phyloP scores from a whole-genome alignment of 805 yeast genomes.

The Kluyveromyces dobzhanskii region DNA sequence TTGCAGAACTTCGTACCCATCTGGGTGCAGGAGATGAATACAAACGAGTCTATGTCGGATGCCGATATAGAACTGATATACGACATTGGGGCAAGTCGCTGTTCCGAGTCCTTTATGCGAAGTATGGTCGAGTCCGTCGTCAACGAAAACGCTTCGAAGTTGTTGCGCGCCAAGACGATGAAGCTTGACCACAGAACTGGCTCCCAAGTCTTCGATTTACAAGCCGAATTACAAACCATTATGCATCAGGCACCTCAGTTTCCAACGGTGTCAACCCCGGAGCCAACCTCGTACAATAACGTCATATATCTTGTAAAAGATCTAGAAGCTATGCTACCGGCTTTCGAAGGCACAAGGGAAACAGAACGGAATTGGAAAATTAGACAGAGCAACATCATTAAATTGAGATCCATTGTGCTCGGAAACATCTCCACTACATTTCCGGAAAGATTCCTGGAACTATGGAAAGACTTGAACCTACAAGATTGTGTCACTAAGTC shows the following conservation, averaged over 20 bases:
- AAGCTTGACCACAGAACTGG: neutral
- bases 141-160: neutral
- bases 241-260: slow-evolving; percentile 3
- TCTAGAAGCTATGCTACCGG: slow-evolving; percentile 20
- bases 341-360: slow-evolving; percentile 61
- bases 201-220: slow-evolving; percentile 7
- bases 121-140: slow-evolving; percentile 3
- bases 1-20: slow-evolving; percentile 27
- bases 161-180: neutral
- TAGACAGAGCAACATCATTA: slow-evolving; percentile 56
- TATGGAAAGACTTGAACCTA: slow-evolving; percentile 32
- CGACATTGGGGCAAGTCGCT: slow-evolving; percentile 20
- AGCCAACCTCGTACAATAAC: slow-evolving; percentile 6
- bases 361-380: slow-evolving; percentile 80
- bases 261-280: neutral
- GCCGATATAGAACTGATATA: slow-evolving; percentile 18
- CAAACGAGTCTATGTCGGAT: slow-evolving; percentile 16
- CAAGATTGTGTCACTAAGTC: slow-evolving; percentile 60
- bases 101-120: slow-evolving; percentile 7
- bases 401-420: slow-evolving; percentile 50
- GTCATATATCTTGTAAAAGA: slow-evolving; percentile 19
- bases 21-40: slow-evolving; percentile 28
- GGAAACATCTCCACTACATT: slow-evolving; percentile 41
- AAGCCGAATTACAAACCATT: neutral
- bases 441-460: slow-evolving; percentile 30